Conservation (phyloP, 2,329 filamentous ascomycete genomes). For the Cladophialophora bantiana region DNA sequence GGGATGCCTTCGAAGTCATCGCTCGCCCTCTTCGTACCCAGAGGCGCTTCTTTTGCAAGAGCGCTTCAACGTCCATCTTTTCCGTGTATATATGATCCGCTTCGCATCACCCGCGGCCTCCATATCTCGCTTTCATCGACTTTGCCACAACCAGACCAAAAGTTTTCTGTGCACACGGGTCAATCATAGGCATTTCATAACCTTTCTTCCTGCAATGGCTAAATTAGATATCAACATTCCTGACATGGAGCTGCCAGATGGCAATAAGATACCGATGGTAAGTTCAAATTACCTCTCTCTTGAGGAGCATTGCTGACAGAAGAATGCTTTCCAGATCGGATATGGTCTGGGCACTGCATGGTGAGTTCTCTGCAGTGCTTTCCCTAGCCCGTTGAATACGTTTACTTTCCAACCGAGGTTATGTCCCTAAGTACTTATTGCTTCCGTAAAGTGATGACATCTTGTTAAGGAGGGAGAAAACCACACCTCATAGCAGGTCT, state of each 20-base stretch:
- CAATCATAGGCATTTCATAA: not conserved
- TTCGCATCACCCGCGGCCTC: conserved; percentile 1
- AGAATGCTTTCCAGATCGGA: conserved; percentile 54
- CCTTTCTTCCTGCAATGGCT: conserved; percentile 35
- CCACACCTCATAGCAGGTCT: not conserved
- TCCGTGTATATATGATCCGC: conserved; percentile 16
- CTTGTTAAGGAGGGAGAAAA: not conserved
- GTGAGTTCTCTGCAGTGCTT: conserved; percentile 39
- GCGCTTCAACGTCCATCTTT: not conserved
- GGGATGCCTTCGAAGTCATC: not conserved
- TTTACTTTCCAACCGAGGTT: not conserved
- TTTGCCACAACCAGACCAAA: not conserved
- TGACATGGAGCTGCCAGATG: conserved; percentile 38
- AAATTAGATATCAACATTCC: conserved; percentile 40
- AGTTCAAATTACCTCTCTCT: conserved; percentile 3
- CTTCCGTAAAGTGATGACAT: not conserved
- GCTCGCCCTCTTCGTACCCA: not conserved
- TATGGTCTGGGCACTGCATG: conserved; percentile 71
- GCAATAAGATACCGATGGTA: conserved; percentile 40
- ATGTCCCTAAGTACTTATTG: not conserved
- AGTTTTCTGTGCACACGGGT: not conserved
- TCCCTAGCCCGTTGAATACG: not conserved
- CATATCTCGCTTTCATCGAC: conserved; percentile 12
- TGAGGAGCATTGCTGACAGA: conserved; percentile 1
- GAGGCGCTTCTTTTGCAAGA: not conserved